Conservation (phyloP, 1,139 yeast species). For the Hansenula anomala region DNA sequence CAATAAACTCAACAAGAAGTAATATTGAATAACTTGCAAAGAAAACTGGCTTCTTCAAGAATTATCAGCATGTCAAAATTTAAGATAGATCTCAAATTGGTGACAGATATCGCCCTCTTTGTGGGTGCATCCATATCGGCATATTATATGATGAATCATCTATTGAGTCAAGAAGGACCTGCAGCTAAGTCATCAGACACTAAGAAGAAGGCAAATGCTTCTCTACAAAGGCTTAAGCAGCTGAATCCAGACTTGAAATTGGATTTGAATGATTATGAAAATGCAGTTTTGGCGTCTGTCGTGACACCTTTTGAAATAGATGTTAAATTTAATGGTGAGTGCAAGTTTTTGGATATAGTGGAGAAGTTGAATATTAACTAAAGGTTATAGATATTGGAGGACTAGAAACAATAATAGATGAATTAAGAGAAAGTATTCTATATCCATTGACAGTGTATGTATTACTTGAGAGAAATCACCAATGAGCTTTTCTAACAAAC, state of each 20-base stretch:
- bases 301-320: conserved; percentile 81
- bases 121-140: conserved; percentile 82
- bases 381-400: conserved; percentile 78
- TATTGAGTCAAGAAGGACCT: conserved; percentile 52
- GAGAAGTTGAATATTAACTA: conserved; percentile 5
- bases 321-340: conserved; percentile 56
- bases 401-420: conserved; percentile 73
- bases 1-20: too few species aligned
- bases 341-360: conserved; percentile 5
- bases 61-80: conserved; percentile 15
- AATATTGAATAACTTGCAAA: too few species aligned
- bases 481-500: too few species aligned
- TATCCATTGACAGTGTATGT: conserved; percentile 71
- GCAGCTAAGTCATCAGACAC: conserved; percentile 57
- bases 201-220: conserved; percentile 60
- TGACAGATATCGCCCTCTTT: conserved; percentile 63
- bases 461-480: too few species aligned
- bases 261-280: conserved; percentile 72
- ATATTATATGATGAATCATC: conserved; percentile 61
- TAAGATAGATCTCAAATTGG: conserved; percentile 19
- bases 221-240: conserved; percentile 54
- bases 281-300: conserved; percentile 67
- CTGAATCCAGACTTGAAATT: conserved; percentile 55
- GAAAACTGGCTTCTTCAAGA: too few species aligned
- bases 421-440: conserved; percentile 80